These are phyloP conservation scores for Cynara cardunculus DNA, from an alignment of 129 eudicot species.

Conservation along the genomic window DNA sequence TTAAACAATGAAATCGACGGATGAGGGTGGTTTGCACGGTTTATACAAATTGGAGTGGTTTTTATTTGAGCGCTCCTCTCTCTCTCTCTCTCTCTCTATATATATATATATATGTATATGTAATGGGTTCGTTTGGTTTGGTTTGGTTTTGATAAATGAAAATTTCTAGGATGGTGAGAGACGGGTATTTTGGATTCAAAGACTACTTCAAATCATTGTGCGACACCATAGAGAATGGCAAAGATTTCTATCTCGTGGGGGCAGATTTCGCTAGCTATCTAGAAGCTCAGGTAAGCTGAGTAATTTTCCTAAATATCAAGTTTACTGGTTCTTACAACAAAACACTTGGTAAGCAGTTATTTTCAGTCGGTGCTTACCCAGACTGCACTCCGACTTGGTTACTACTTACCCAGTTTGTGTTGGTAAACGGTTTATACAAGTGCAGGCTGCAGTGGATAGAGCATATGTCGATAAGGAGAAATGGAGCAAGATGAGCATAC, in stretches of 20 bases:
- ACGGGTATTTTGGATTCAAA: constrained; percentile 50
- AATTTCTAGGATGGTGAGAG: constrained; percentile 49
- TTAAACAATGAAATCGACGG: too few species aligned
- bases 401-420: neutral
- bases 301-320: neutral
- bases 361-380: neutral
- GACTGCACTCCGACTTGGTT: too few species aligned
- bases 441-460: constrained; percentile 53
- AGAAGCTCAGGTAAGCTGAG: constrained; percentile 52
- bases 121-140: neutral
- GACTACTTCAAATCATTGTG: constrained; percentile 59
- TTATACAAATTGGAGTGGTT: too few species aligned
- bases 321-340: neutral
- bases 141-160: constrained; percentile 1
- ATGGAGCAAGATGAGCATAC: constrained; percentile 58
- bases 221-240: constrained; percentile 44
- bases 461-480: constrained; percentile 47
- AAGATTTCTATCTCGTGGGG: constrained; percentile 57
- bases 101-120: too few species aligned
- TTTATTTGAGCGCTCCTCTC: too few species aligned
- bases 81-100: too few species aligned
- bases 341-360: neutral
- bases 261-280: constrained; percentile 56
- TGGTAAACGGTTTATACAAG: neutral
- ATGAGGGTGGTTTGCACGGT: too few species aligned